Evolutionary conservation across 257 asterid species (phyloP).

Genomic region (Eucommia ulmoides): DNA sequence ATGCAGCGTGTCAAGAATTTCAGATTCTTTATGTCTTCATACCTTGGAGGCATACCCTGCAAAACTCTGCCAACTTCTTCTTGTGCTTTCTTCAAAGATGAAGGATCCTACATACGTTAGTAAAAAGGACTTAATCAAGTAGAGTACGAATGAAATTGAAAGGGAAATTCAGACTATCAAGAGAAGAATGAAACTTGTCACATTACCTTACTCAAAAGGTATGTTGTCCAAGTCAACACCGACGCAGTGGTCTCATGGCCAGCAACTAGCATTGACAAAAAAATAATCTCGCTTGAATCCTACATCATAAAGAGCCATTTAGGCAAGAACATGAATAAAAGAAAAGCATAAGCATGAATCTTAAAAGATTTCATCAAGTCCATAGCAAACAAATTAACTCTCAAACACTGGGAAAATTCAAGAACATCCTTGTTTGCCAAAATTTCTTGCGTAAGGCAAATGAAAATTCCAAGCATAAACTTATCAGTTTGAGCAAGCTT

Average conservation of each 20-base stretch:
- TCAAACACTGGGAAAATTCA: background rate
- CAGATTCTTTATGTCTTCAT: conserved; percentile 70
- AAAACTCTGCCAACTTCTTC: conserved; percentile 82
- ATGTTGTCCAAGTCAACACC: conserved; percentile 83
- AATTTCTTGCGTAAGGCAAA: no score
- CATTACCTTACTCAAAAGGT: conserved; percentile 82
- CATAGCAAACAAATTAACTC: background rate
- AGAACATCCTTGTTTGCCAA: no score
- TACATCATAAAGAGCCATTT: conserved; percentile 13
- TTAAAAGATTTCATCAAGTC: background rate
- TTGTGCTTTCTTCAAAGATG: conserved; percentile 62
- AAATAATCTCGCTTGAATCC: conserved; percentile 92
- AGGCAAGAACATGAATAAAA: background rate
- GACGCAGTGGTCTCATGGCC: conserved; percentile 99
- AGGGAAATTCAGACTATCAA: background rate
- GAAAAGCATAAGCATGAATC: background rate
- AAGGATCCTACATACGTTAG: conserved; percentile 54
- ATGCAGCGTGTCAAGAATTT: conserved; percentile 84
- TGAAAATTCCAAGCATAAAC: no score
- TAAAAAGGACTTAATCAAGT: no score
- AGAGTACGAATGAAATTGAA: background rate
- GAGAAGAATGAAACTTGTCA: background rate
- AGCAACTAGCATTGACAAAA: conserved; percentile 97
- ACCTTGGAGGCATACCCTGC: conserved; percentile 73
- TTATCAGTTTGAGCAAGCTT: no score